phyloP scores from a whole-genome alignment of 371 early-diverging fungal species.

The Batrachochytrium dendrobatidis region DNA sequence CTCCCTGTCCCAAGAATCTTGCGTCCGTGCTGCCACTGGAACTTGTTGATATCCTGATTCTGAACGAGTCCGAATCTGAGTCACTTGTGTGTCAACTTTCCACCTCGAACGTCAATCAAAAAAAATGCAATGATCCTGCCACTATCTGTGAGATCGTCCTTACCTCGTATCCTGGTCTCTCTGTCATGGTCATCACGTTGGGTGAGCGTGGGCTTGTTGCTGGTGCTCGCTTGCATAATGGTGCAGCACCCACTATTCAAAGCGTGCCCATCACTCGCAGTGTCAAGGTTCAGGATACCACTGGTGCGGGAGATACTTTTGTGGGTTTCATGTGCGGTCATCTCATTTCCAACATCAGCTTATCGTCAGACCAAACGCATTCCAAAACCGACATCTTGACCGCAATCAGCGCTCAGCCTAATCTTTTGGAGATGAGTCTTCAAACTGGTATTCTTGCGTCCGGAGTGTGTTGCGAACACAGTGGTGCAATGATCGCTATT shows the following conservation, averaged over 20 bases:
- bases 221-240: conserved; percentile 41
- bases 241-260: conserved; percentile 48
- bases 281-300: conserved; percentile 25
- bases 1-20: conserved; percentile 63
- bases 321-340: conserved; percentile 71
- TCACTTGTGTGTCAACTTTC: conserved; percentile 12
- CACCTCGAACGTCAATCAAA: not conserved
- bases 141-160: conserved; percentile 8
- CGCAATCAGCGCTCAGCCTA: too few species aligned
- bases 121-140: not conserved
- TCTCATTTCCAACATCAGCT: too few species aligned
- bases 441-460: not conserved
- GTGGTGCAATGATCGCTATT: conserved; percentile 10
- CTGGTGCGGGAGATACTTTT: conserved; percentile 70
- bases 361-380: too few species aligned
- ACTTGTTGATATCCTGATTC: conserved; percentile 62
- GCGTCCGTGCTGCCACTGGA: conserved; percentile 50
- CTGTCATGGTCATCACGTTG: conserved; percentile 63
- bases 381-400: too few species aligned
- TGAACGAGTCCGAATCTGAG: conserved; percentile 72
- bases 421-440: not conserved
- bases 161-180: conserved; percentile 34
- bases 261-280: conserved; percentile 8
- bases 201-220: conserved; percentile 53
- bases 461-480: conserved; percentile 4